Percentiles rank a stretch among this genome's conserved stretches.
Evolutionary conservation across 2,329 filamentous ascomycete genomes (phyloP).

Genomic region (Teratosphaeria nubilosa): DNA sequence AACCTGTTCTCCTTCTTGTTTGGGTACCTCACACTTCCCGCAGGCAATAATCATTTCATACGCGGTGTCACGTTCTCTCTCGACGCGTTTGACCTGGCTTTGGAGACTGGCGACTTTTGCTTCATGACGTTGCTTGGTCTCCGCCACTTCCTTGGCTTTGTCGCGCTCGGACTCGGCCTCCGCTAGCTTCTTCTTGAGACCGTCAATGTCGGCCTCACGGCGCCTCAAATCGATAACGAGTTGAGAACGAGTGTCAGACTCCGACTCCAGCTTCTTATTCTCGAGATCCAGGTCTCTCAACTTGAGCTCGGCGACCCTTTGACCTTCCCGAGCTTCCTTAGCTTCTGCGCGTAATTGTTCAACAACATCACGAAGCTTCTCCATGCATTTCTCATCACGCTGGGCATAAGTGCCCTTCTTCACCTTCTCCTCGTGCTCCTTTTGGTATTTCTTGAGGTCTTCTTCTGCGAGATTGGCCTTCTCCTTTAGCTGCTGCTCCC

Average conservation of each 20-base stretch:
- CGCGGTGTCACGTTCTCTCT: constrained; percentile 23
- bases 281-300: constrained; percentile 27
- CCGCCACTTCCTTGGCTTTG: constrained; percentile 12
- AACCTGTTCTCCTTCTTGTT: constrained; percentile 9
- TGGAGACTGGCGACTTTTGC: constrained; percentile 17
- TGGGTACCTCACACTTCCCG: constrained; percentile 18
- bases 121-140: constrained; percentile 20
- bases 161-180: constrained; percentile 19
- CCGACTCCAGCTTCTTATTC: constrained; percentile 21
- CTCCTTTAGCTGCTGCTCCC: constrained; percentile 36
- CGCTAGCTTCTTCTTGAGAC: constrained; percentile 24
- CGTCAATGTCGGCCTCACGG: constrained; percentile 7
- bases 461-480: constrained; percentile 23
- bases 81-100: constrained; percentile 20
- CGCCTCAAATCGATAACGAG: constrained; percentile 12
- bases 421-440: constrained; percentile 35
- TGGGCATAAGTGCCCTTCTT: constrained; percentile 40
- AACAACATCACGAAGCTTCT: constrained; percentile 46
- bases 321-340: constrained; percentile 42
- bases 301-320: constrained; percentile 36
- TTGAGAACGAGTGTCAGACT: constrained; percentile 10
- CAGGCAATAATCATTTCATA: constrained; percentile 27
- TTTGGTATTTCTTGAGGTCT: constrained; percentile 28
- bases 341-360: constrained; percentile 45
- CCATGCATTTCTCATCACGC: constrained; percentile 41